Evolutionary conservation across 305 asterid genomes (phyloP).

Genomic region (Fraxinus ornus): DNA sequence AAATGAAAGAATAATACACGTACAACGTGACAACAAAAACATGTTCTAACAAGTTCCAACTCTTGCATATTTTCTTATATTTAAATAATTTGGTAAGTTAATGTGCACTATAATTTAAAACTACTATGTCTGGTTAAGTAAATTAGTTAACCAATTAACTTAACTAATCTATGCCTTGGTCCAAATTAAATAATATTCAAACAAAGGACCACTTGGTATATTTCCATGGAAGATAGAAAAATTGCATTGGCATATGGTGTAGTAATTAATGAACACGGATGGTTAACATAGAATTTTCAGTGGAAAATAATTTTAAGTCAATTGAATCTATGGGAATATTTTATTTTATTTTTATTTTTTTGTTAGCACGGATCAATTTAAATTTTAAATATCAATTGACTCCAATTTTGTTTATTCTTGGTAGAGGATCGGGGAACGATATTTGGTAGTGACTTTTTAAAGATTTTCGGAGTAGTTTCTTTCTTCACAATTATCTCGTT

Average conservation of each 20-base stretch:
- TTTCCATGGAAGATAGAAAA: background rate
- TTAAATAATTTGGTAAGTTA: background rate
- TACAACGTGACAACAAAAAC: conserved; percentile 23
- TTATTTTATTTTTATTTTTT: background rate
- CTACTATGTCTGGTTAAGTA: background rate
- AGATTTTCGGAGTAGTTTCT: no score
- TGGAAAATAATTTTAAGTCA: background rate
- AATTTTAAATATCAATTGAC: background rate
- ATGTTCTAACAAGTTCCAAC: conserved; percentile 29
- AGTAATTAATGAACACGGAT: conserved; percentile 25
- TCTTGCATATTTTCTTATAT: background rate
- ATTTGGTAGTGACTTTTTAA: no score
- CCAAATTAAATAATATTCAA: background rate
- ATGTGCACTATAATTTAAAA: background rate
- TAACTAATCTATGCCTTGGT: background rate
- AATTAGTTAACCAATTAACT: conserved; percentile 8
- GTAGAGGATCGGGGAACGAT: background rate
- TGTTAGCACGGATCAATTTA: background rate
- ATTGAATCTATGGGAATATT: background rate
- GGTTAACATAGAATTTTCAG: conserved; percentile 18
- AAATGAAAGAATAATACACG: background rate
- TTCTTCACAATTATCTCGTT: no score
- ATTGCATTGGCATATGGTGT: conserved; percentile 16
- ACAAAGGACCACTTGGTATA: conserved; percentile 4
- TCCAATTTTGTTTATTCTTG: background rate